Evolutionary conservation across 1,284 basidiomycete genomes (phyloP).

Genomic region (Sphaerobolus stellatus): DNA sequence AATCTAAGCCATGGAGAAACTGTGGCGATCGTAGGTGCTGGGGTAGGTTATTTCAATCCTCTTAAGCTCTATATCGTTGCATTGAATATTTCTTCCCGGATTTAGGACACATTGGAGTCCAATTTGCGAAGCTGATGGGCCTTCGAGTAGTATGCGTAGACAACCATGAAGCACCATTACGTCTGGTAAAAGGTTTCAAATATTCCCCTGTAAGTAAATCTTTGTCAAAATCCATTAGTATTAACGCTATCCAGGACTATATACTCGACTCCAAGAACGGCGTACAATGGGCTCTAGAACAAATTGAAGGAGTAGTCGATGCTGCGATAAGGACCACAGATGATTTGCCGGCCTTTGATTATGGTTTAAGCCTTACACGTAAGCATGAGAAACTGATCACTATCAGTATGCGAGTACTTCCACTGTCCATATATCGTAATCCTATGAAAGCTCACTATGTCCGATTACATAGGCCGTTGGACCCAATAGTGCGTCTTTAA

Average conservation of each 20-base stretch:
- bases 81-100: no score
- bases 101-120: no score
- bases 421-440: no score
- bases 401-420: slow-evolving; percentile 1
- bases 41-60: no score
- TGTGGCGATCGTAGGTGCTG: slow-evolving; percentile 4
- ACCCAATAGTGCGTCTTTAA: slow-evolving; percentile 6
- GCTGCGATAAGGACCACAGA: slow-evolving; percentile 23
- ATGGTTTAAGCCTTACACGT: slow-evolving; percentile 17
- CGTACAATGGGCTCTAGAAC: not conserved
- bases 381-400: slow-evolving; percentile 22
- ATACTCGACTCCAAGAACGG: slow-evolving; percentile 6
- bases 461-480: not conserved
- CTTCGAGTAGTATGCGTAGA: no score
- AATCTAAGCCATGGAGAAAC: slow-evolving; percentile 11
- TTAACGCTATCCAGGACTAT: slow-evolving; percentile 2
- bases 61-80: no score
- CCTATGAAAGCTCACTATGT: not conserved
- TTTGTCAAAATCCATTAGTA: no score
- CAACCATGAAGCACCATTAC: no score
- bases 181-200: no score
- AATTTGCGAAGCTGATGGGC: no score
- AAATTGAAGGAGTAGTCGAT: slow-evolving; percentile 12
- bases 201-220: no score
- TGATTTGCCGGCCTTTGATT: slow-evolving; percentile 20